A percentile compares a stretch with the other conserved stretches of the same genome.
phyloP scores from a whole-genome alignment of 352 stramenopile species.

The Phytopythium chamaehyphon region DNA sequence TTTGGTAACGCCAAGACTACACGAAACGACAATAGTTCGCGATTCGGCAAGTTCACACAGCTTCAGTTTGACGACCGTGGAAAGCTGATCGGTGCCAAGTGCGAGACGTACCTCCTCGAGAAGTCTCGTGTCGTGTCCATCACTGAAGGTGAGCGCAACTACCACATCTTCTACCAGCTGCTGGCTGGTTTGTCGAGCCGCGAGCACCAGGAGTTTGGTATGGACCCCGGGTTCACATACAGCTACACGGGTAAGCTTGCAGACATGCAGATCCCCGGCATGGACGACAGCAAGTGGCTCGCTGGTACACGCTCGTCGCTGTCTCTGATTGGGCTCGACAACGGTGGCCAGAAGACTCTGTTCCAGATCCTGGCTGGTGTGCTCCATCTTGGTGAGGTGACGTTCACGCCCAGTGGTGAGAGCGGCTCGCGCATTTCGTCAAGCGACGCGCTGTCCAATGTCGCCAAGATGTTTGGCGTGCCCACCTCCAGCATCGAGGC shows the following conservation, averaged over 20 bases:
- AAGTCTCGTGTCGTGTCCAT: conserved; percentile 95
- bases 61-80: conserved; percentile 81
- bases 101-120: conserved; percentile 95
- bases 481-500: conserved; percentile 81
- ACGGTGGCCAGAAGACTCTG: conserved; percentile 56
- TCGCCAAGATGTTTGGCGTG: conserved; percentile 90
- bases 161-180: conserved; percentile 98
- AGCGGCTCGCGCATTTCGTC: conserved; percentile 72
- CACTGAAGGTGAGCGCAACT: conserved; percentile 95
- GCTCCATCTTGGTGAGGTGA: conserved; percentile 95
- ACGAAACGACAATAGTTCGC: conserved; percentile 90
- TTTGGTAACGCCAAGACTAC: conserved; percentile 95
- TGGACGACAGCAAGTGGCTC: conserved; percentile 86
- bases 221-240: conserved; percentile 65
- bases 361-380: conserved; percentile 89
- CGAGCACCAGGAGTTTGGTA: conserved; percentile 55
- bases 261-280: conserved; percentile 80
- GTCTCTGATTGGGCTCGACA: conserved; percentile 71
- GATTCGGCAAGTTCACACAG: conserved; percentile 90
- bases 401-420: conserved; percentile 81
- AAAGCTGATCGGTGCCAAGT: conserved; percentile 83
- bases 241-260: conserved; percentile 67
- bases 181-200: conserved; percentile 52
- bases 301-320: conserved; percentile 72
- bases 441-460: conserved; percentile 49